phyloP scores from a whole-genome alignment of 2,329 filamentous ascomycete species.

The Arthrocladium fulminans region DNA sequence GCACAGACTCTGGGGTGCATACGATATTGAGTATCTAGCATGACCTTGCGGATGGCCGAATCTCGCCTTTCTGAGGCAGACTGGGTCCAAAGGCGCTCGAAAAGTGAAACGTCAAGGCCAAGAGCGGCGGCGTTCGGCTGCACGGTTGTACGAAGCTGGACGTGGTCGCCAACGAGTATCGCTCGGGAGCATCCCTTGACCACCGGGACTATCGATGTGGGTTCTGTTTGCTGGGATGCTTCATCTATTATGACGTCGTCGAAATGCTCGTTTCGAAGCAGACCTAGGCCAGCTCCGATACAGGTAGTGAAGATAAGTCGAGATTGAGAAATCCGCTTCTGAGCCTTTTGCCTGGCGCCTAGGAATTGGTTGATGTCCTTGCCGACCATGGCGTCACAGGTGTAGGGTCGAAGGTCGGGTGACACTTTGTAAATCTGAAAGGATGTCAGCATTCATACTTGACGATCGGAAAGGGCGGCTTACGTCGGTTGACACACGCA shows the following conservation, averaged over 20 bases:
- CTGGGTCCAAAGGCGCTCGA: constrained; percentile 34
- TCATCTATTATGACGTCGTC: constrained; percentile 35
- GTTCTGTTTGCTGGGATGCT: constrained; percentile 41
- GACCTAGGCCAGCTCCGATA: constrained; percentile 34
- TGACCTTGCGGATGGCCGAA: constrained; percentile 25
- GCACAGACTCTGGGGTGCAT: constrained; percentile 34
- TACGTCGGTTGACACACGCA: constrained; percentile 28
- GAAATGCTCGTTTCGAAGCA: constrained; percentile 27
- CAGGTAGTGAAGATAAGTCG: constrained; percentile 40
- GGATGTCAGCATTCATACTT: background rate
- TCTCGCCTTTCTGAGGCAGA: constrained; percentile 2
- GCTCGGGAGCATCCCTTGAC: constrained; percentile 23
- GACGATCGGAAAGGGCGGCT: constrained; percentile 4
- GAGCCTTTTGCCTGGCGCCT: constrained; percentile 29
- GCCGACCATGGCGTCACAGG: constrained; percentile 31
- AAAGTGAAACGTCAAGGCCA: constrained; percentile 36
- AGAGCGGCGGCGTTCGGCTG: constrained; percentile 28
- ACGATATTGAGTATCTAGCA: constrained; percentile 40
- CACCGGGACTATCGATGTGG: constrained; percentile 34
- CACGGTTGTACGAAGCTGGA: constrained; percentile 39
- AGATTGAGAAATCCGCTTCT: constrained; percentile 30
- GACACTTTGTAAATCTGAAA: constrained; percentile 28
- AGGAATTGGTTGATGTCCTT: constrained; percentile 26
- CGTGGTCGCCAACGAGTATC: constrained; percentile 40
- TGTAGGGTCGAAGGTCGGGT: constrained; percentile 29